Base-by-base conservation (phyloP, 1,284 basidiomycete genomes). In the Stygiomarasmius scandens region DNA sequence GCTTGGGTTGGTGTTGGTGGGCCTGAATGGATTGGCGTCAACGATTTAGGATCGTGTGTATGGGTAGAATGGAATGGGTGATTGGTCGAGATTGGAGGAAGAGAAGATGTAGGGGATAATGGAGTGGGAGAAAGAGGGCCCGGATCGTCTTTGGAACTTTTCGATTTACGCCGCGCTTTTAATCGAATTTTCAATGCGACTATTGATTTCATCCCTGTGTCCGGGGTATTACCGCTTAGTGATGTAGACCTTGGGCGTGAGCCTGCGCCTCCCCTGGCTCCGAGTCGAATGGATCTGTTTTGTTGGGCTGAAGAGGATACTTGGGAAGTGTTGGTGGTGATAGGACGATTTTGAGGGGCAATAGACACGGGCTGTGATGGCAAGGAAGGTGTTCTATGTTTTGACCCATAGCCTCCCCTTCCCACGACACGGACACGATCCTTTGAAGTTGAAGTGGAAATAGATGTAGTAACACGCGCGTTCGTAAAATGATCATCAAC, bases 121-220 rank as follows among this genome's bases (percentile, higher is more conserved):
- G 38, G 38, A 6, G n/a, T 34, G 32, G 8, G 32, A 34, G 14
- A 14, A 34, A 8, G 38, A 41, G 38, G 38, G 16, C 38, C 16
- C 16, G 16, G n/a, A 41, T 16, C 38, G 38, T 41, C 38, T n/a
- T 16, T 27, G 9, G 48, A 19, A 49, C 29, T 27, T 29, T 23
- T 51, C 8, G 50, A 47, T 48, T 41, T 57, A 19, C 52, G 51
- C 32, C 49, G 38, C 29, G 23, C 45, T 52, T 16, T 55, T 63
- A 62, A 53, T 68, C 63, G 19, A 50, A 51, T 57, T 63, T 34
- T 53, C 34, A 14, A 65, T 41, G 38, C 38, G n/a, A 19, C 38
- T 16, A 41, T 49, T 16, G 32, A 32, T 27, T 49, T 11, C 55
- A 57, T 57, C 24, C 29, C 47, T 27, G 43, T 3, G 3, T 45